Base-by-base conservation (phyloP, 805 yeast genomes). In the Lipomyces sp. region DNA sequence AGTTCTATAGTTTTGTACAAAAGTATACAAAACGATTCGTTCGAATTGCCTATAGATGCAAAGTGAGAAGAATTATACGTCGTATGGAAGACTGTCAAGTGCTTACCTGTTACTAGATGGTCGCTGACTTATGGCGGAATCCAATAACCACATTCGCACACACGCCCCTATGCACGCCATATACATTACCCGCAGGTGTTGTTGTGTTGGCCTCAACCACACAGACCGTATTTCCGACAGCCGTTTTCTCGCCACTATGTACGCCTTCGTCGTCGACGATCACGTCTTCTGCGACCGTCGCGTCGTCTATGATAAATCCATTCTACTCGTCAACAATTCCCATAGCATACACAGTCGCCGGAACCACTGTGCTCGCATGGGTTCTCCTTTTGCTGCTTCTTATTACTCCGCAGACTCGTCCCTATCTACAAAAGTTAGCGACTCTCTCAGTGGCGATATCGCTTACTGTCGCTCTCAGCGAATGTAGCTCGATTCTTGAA, bases 381-480 rank as follows among this genome's bases (percentile, higher is more conserved):
- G 85, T 90, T 86, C 79, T 90, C 33, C 77, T 88, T 60, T 67
- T 89, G 18, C 76, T 89, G 42, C 79, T 89, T 54, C 73, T 84
- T 29, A 74, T 90, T 39, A 82, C 86, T 29, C 85, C 83, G 51
- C 85, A 85, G 70, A 78, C 84, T 33, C 84, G 88, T 63, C 92
- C 93, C 3, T 74, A 80, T 53, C 75, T 86, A 55, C 82, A 90
- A 48, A 84, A 84, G 51, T 37, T 87, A 8, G 85, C 90, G 4
- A 85, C 89, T n/a, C 70, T 87, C 29, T 79, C 86, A 62, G 83
- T 82, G 64, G 85, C 91, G 13, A 77, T 84, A 1, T 80, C 84
- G 8, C 80, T 84, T 60, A 86, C 91, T 0, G 82, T 84, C 0
- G 76, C 85, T 11, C 75, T 90, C 18, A 73, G 77, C 1, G 79